Base-by-base conservation (phyloP, 1,284 basidiomycete genomes). In the Tranzscheliella williamsii region DNA sequence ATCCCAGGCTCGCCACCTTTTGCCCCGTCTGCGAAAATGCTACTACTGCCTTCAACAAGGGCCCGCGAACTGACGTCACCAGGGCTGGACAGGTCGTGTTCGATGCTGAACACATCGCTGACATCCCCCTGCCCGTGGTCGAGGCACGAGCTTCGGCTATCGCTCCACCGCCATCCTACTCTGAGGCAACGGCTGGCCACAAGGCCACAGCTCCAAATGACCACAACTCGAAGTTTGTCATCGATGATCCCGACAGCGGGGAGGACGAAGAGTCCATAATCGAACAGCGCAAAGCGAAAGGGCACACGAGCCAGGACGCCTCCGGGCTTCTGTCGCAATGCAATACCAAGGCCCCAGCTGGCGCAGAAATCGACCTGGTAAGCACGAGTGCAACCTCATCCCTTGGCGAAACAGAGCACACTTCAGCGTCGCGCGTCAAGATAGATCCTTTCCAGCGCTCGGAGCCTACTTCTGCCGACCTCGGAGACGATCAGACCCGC, bases 1-100 rank as follows among this genome's bases (percentile, higher is more conserved):
- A 55, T 37, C 42, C 66, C 18, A 36, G 66, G 11, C 34, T 69
- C 29, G 43, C 39, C 15, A 63, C 58, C 12, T 69, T 66, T 32
- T 67, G 66, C 37, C 62, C 62, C 22, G 40, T 54, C n/a, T 69
- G 66, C 34, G 63, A 69, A 33, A 50, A 61, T 40, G 66, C 54
- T 2, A 30, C 29, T 8, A 36, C 53, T 17, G 66, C 58, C 24
- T 60, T 69, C 24, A 40, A 48, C 6, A 69, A 54, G 30, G 66
- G 66, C 1, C 57, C 50, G 5, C 43, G 66, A 17, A 15, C 21
- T n/a, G 66, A 69, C 34, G 63, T 69, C 11, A 62, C 46, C 13
- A 31, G 66, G 3, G 42, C 18, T 17, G 66, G 66, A 1, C 37
- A 69, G 38, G 41, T 63, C 13, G 48, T 67, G 6, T 69, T 55